Evolutionary conservation across 1,284 basidiomycete species (phyloP).

Genomic region (Gastroboletus turbinatus): DNA sequence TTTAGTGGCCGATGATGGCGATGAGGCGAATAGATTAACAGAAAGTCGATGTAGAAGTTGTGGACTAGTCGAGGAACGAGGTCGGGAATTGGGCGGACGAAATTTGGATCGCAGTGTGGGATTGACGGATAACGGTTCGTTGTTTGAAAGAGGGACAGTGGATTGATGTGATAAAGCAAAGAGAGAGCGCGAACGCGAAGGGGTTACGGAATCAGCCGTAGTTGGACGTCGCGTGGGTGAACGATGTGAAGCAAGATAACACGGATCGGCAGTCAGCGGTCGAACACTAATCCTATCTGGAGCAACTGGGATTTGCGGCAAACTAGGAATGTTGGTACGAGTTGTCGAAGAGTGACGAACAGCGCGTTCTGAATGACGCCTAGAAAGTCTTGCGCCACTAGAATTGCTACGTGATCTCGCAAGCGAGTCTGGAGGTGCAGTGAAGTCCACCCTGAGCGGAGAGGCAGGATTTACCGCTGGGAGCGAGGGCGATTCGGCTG

Average conservation of each 20-base stretch:
- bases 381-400: conserved; percentile 43
- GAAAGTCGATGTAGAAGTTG: conserved; percentile 70
- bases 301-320: conserved; percentile 8
- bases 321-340: conserved; percentile 11
- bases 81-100: conserved; percentile 33
- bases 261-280: conserved; percentile 23
- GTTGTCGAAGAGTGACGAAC: conserved; percentile 25
- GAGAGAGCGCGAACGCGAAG: conserved; percentile 25
- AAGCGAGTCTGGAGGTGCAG: conserved; percentile 25
- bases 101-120: conserved; percentile 17
- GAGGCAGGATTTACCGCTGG: conserved; percentile 52
- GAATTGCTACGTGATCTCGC: conserved; percentile 27
- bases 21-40: conserved; percentile 60
- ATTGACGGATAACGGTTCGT: conserved; percentile 13
- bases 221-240: conserved; percentile 23
- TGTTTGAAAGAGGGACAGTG: conserved; percentile 15
- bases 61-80: conserved; percentile 68
- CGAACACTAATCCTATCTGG: conserved; percentile 10
- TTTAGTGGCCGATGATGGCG: conserved; percentile 37
- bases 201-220: conserved; percentile 29
- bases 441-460: conserved; percentile 48
- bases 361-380: conserved; percentile 51
- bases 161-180: conserved; percentile 26
- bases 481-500: conserved; percentile 39
- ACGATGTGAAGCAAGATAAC: conserved; percentile 9